Base-by-base conservation (phyloP, 352 stramenopile genomes). In the Globisporangium perplexum region DNA sequence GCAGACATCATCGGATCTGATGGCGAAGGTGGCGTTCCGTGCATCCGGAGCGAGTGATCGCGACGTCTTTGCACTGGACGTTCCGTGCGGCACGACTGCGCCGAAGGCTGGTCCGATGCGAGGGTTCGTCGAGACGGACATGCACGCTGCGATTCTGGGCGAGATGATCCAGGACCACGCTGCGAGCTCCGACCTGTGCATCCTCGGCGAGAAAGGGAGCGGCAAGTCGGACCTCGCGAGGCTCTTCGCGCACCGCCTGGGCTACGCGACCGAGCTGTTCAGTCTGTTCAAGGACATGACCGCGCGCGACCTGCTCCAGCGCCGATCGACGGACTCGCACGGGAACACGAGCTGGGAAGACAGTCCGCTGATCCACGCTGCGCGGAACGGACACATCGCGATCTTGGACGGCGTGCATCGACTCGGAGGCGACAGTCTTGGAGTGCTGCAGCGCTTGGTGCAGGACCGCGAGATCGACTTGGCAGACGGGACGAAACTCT, bases 341-440 rank as follows among this genome's bases (percentile, higher is more conserved):
- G 93, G 92, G 3, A 87, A 97, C 47, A 98, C 94, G 10, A 74
- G 59, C 15, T 98, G 96, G 96, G 82, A 93, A 60, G 78, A 97
- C 50, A 97, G 89, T 43, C 91, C 93, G 10, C 65, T 98, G 4
- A 85, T 97, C 20, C 74, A 88, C 55, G 93, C 95, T 7, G 92
- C 93, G 47, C 59, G 83, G 17, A 69, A 83, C 30, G 96, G 95
- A 1, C 73, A 89, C 50, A 59, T 96, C 3, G 78, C 80, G 0
- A 80, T 98, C 41, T 60, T 98, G 4, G 96, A 98, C 76, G 94
- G 94, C 20, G 76, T 98, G 8, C 90, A 98, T 52, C 96, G 94
- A 14, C 71, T 98, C 6, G 73, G 84, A 12, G 76, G 81, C 18
- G 94, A 97, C 71, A 96, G 88, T 26, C 72, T 98, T 7, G 75